Base-by-base conservation (phyloP, 2,329 filamentous ascomycete species). In the Xylaria sp. region DNA sequence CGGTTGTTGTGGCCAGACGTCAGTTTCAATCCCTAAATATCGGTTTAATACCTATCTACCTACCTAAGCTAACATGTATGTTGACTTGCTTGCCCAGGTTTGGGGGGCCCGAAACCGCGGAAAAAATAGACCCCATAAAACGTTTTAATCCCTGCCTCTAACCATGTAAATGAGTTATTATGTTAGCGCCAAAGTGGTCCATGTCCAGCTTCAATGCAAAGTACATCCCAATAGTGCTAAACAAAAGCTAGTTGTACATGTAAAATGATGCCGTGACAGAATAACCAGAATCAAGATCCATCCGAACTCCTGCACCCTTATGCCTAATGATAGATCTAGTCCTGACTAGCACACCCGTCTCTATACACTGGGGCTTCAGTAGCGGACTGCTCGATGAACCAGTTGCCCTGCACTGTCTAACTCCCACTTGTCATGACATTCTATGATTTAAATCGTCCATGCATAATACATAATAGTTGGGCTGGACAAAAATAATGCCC, bases 221-320 rank as follows among this genome's bases (percentile, higher is more conserved):
- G 42, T 63, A 57, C 60, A 58, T 64, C 57, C 42, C 60, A 60
- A 53, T 66, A 63, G 48, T 62, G 54, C 54, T 53, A 48, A 64
- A 47, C 54, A 54, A 65, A 59, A 53, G 21, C 25, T 62, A 65
- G 37, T 58, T 42, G 58, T 65, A 62, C 66, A 69, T 55, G 23
- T 44, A 50, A 61, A 27, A 68, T 16, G 51, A 59, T 65, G 58
- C 29, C 53, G 21, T 51, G 53, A 55, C 54, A 42, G 44, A 37
- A 61, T 40, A 64, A 63, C 48, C 61, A 61, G 58, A 69, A 63
- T 61, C 59, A 65, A 69, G 18, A 60, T 65, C 66, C 69, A 66
- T 64, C 65, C 69, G 65, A 75, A 76, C 72, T 72, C 75, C 74
- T 58, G 59, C 63, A 66, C 71, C 71, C 68, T 67, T 70, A 71